Conservation (phyloP, 257 asterid species). For the Anisodus acutangulus region DNA sequence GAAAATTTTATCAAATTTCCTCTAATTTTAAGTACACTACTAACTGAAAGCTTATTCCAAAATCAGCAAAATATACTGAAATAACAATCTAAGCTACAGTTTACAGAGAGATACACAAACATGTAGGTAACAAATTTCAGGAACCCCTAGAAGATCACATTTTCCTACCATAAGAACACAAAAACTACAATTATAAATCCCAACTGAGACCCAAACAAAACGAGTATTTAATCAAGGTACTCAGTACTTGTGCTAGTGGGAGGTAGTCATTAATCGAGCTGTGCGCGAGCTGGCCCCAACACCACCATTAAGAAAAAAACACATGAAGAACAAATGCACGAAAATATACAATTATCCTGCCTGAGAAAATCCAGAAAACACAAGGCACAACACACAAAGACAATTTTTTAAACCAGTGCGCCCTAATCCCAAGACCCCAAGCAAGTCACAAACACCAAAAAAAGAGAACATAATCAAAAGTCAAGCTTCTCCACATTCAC, state of each 20-base stretch:
- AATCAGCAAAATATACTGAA: background rate
- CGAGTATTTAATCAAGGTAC: too few relatives aligned
- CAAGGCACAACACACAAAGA: background rate
- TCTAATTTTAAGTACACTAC: background rate
- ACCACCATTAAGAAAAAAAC: too few relatives aligned
- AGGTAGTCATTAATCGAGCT: background rate
- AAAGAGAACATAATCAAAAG: background rate
- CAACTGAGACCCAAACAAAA: background rate
- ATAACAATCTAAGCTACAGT: constrained; percentile 5
- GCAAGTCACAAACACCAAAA: background rate
- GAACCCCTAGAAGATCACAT: background rate
- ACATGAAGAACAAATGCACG: background rate
- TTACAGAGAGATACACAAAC: background rate
- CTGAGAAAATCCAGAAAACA: background rate
- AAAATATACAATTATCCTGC: background rate
- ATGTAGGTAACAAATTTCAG: background rate
- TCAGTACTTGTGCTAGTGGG: too few relatives aligned
- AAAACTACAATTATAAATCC: constrained; percentile 1
- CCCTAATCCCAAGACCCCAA: background rate
- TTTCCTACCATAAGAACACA: background rate
- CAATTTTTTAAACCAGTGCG: background rate
- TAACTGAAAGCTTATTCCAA: background rate
- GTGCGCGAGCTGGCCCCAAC: background rate
- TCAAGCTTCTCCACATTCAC: constrained; percentile 13
- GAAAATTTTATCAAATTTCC: background rate